Evolutionary conservation across 495 filamentous ascomycete genomes (phyloP).

Genomic region (Niebla homalea): DNA sequence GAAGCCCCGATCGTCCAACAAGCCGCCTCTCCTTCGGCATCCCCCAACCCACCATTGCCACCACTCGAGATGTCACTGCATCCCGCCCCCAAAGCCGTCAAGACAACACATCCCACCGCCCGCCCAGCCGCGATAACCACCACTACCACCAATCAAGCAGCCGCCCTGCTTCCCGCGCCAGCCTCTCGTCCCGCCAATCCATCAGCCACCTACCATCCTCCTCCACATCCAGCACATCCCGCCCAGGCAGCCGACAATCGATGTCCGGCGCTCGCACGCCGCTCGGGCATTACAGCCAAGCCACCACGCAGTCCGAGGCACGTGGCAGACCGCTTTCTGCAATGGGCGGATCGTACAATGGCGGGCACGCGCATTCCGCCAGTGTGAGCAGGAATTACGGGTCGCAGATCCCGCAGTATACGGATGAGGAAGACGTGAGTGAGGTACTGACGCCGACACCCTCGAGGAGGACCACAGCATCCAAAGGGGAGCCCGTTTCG

Average conservation of each 20-base stretch:
- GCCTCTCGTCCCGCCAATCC: constrained; percentile 26
- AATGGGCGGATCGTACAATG: constrained; percentile 30
- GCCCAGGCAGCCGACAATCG: constrained; percentile 57
- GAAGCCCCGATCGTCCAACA: constrained; percentile 21
- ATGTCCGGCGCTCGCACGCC: constrained; percentile 54
- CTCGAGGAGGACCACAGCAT: constrained; percentile 32
- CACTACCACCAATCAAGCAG: constrained; percentile 17
- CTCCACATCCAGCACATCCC: constrained; percentile 34
- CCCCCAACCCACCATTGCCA: constrained; percentile 19
- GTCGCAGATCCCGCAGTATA: constrained; percentile 1
- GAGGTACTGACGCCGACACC: constrained; percentile 33
- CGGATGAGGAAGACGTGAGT: constrained; percentile 16
- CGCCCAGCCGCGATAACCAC: constrained; percentile 11
- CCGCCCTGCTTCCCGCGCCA: constrained; percentile 35
- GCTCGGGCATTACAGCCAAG: constrained; percentile 29
- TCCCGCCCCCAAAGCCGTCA: constrained; percentile 1
- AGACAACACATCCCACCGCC: neutral
- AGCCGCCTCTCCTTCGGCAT: constrained; percentile 36
- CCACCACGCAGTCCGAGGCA: constrained; percentile 23
- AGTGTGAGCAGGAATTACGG: constrained; percentile 21
- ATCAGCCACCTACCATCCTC: constrained; percentile 13
- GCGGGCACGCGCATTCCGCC: constrained; percentile 27
- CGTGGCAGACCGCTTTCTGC: constrained; percentile 40
- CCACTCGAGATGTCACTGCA: constrained; percentile 11
- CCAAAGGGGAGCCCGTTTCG: constrained; percentile 38